A percentile compares a stretch with the other conserved stretches of the same genome.
phyloP scores from a whole-genome alignment of 306 rosid genomes.

The Sicyos edulis region DNA sequence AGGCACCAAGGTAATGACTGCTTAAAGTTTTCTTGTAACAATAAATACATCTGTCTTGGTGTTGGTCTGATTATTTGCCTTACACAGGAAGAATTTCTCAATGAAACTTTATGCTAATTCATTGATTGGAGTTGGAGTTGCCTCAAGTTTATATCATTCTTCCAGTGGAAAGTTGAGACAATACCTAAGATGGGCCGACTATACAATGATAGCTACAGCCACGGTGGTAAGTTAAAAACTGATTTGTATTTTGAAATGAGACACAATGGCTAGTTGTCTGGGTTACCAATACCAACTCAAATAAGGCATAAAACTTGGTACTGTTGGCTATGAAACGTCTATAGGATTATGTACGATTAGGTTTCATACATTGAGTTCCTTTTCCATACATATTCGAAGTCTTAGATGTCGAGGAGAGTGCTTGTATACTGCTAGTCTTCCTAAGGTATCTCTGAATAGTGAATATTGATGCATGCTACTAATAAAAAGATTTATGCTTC shows the following conservation, averaged over 20 bases:
- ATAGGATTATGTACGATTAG: not conserved
- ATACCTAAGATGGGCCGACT: conserved; percentile 84
- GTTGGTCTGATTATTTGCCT: conserved; percentile 19
- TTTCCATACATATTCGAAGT: not conserved
- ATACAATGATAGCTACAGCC: conserved; percentile 91
- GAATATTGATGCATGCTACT: not conserved
- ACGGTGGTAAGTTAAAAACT: conserved; percentile 59
- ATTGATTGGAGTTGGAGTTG: conserved; percentile 93
- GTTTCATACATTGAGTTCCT: not conserved
- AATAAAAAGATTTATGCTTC: not conserved
- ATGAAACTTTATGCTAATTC: conserved; percentile 89
- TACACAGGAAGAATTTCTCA: conserved; percentile 60
- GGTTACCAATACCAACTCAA: conserved; percentile 1
- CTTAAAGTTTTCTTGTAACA: conserved; percentile 21
- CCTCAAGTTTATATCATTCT: conserved; percentile 81
- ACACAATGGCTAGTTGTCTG: not conserved
- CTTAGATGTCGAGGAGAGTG: not conserved
- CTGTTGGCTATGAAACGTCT: not conserved
- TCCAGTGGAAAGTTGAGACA: conserved; percentile 73
- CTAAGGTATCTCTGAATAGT: not conserved
- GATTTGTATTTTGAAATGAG: conserved; percentile 4
- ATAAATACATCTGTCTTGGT: conserved; percentile 6
- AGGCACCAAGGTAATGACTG: conserved; percentile 66
- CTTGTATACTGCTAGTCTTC: not conserved
- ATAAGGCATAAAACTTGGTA: not conserved